phyloP scores from a whole-genome alignment of 176 grass and related monocot species.

The Oryza punctata region DNA sequence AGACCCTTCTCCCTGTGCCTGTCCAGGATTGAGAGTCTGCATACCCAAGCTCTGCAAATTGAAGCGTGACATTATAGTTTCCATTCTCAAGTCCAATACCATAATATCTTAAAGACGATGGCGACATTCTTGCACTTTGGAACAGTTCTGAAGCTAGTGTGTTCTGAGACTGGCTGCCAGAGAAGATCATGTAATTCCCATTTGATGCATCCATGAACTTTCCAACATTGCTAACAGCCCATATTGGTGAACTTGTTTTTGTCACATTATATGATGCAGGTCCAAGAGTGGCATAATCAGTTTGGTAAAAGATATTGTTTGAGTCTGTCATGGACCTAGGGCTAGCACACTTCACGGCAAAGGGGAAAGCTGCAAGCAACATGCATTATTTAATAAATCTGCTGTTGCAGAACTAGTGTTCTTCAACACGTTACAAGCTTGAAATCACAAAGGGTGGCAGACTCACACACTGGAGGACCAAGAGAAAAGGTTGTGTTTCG shows the following conservation, averaged over 20 bases:
- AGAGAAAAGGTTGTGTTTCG: constrained; percentile 56
- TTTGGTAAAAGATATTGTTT: constrained; percentile 37
- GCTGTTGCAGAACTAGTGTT: background rate
- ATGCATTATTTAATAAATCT: constrained; percentile 8
- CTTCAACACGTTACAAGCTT: no score
- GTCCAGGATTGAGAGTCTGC: constrained; percentile 31
- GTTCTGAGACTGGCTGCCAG: constrained; percentile 35
- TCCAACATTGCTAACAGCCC: constrained; percentile 79
- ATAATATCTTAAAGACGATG: constrained; percentile 49
- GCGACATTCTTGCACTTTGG: constrained; percentile 42
- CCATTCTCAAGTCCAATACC: constrained; percentile 62
- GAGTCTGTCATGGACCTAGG: constrained; percentile 44
- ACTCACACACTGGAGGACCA: constrained; percentile 64
- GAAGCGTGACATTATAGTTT: constrained; percentile 70
- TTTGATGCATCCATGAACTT: constrained; percentile 26
- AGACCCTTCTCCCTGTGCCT: constrained; percentile 68
- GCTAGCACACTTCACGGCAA: constrained; percentile 70
- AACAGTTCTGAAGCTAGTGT: constrained; percentile 47
- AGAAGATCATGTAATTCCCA: constrained; percentile 35
- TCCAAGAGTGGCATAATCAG: constrained; percentile 44
- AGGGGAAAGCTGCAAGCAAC: constrained; percentile 51
- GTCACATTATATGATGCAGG: constrained; percentile 61
- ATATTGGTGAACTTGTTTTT: constrained; percentile 26
- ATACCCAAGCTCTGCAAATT: constrained; percentile 68
- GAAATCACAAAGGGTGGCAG: background rate